These are phyloP conservation scores for Apiotrichum gracile DNA, from an alignment of 1,284 basidiomycete genomes.

Conservation along the genomic window DNA sequence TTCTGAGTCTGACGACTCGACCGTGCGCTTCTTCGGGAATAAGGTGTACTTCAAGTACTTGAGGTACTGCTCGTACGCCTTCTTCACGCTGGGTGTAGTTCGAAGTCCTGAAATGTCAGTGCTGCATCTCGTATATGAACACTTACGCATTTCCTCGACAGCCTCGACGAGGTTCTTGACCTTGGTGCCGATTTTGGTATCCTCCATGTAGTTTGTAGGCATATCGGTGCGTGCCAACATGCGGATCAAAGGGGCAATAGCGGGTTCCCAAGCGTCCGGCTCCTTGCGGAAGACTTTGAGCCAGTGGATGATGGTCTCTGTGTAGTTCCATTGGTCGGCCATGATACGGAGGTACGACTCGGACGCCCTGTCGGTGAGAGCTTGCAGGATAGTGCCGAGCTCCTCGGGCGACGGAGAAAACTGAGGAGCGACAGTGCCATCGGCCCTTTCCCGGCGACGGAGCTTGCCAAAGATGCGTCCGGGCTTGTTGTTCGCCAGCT, in stretches of 20 bases:
- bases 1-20: constrained; percentile 4
- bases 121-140: background rate
- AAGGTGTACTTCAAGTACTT: constrained; percentile 13
- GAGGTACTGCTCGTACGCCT: constrained; percentile 18
- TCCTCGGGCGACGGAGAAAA: constrained; percentile 23
- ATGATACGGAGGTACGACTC: constrained; percentile 23
- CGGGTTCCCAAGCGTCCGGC: constrained; percentile 22
- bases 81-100: constrained; percentile 13
- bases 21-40: constrained; percentile 9
- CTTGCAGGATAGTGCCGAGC: constrained; percentile 21
- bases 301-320: constrained; percentile 22
- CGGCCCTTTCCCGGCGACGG: constrained; percentile 5
- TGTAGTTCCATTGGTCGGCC: constrained; percentile 26
- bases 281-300: constrained; percentile 19
- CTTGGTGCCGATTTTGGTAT: constrained; percentile 20
- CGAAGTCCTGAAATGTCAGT: constrained; percentile 3
- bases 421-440: background rate
- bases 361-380: constrained; percentile 18
- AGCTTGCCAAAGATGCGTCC: constrained; percentile 25
- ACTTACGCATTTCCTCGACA: constrained; percentile 20
- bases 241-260: constrained; percentile 19
- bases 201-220: constrained; percentile 23
- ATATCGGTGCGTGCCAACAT: constrained; percentile 35
- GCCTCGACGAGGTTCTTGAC: constrained; percentile 11
- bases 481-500: constrained; percentile 16